Conservation (phyloP, 805 yeast species). For the Candida suzukii region DNA sequence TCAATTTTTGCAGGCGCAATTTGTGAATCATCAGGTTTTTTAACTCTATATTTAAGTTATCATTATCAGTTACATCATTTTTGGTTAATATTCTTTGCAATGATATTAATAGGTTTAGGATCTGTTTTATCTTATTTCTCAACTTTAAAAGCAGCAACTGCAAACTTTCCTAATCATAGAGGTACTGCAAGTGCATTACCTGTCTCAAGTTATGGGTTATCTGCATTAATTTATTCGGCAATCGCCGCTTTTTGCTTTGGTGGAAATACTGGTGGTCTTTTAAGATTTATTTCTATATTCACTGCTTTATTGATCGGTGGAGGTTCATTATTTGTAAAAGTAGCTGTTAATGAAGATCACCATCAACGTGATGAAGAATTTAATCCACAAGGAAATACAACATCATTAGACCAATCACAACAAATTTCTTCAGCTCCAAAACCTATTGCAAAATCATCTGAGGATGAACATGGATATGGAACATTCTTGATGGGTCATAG, state of each 20-base stretch:
- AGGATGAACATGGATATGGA: conserved; percentile 4
- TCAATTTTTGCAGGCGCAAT: conserved; percentile 51
- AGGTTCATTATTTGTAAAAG: conserved; percentile 38
- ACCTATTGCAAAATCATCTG: neutral
- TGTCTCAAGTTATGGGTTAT: conserved; percentile 61
- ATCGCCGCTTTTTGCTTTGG: conserved; percentile 46
- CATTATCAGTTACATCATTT: conserved; percentile 31
- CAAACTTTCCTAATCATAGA: conserved; percentile 64
- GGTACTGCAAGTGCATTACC: conserved; percentile 69
- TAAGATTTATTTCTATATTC: conserved; percentile 46
- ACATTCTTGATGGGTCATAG: conserved; percentile 23
- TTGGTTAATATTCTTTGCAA: conserved; percentile 36
- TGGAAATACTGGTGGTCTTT: conserved; percentile 46
- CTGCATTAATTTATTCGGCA: conserved; percentile 59
- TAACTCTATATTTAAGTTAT: conserved; percentile 41
- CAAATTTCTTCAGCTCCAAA: neutral
- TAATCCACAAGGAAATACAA: conserved; percentile 1
- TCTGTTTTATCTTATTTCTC: conserved; percentile 55
- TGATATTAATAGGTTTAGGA: conserved; percentile 56
- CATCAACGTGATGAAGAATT: conserved; percentile 9
- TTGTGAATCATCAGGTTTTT: conserved; percentile 48
- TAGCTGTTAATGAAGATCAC: conserved; percentile 22
- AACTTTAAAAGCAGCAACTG: conserved; percentile 47
- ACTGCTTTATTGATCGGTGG: conserved; percentile 40
- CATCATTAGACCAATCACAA: neutral